Conservation (phyloP, 768 basidiomycete genomes). For the Phylloporus sp. region DNA sequence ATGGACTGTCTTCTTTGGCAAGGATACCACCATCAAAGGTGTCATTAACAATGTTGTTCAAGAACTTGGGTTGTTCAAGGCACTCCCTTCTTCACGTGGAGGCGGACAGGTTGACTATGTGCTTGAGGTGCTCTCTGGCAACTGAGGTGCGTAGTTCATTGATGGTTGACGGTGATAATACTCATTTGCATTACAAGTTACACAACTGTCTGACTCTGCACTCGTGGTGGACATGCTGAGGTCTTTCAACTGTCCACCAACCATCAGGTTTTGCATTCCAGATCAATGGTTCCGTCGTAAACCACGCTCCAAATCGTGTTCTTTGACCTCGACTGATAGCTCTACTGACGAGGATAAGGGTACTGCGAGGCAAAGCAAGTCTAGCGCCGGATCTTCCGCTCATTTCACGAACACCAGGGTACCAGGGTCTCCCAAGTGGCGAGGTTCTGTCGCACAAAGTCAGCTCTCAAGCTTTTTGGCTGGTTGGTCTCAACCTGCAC, state of each 20-base stretch:
- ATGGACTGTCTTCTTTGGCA: constrained; percentile 64
- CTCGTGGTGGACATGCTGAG: constrained; percentile 14
- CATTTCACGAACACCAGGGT: constrained; percentile 11
- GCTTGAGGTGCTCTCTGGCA: constrained; percentile 58
- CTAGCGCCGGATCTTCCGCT: constrained; percentile 25
- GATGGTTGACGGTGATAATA: neutral
- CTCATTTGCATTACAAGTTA: constrained; percentile 10
- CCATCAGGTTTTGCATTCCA: constrained; percentile 65
- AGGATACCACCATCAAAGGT: constrained; percentile 51
- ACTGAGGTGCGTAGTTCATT: constrained; percentile 42
- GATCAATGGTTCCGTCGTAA: constrained; percentile 79
- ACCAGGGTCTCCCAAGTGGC: constrained; percentile 45
- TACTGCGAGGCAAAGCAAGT: constrained; percentile 54
- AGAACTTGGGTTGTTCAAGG: constrained; percentile 68
- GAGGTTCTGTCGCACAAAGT: constrained; percentile 50
- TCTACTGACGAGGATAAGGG: constrained; percentile 46
- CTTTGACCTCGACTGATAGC: constrained; percentile 48
- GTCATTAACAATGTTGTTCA: constrained; percentile 49
- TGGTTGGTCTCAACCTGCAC: constrained; percentile 54
- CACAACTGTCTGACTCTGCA: constrained; percentile 8
- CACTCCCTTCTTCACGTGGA: constrained; percentile 62
- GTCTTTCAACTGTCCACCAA: constrained; percentile 10
- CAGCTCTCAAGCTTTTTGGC: constrained; percentile 66
- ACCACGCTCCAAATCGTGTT: constrained; percentile 47
- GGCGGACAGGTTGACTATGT: constrained; percentile 64